Evolutionary conservation across 257 asterid genomes (phyloP), one percentile per base, ranked within the genome.

Genomic region (Perilla frutescens): DNA sequence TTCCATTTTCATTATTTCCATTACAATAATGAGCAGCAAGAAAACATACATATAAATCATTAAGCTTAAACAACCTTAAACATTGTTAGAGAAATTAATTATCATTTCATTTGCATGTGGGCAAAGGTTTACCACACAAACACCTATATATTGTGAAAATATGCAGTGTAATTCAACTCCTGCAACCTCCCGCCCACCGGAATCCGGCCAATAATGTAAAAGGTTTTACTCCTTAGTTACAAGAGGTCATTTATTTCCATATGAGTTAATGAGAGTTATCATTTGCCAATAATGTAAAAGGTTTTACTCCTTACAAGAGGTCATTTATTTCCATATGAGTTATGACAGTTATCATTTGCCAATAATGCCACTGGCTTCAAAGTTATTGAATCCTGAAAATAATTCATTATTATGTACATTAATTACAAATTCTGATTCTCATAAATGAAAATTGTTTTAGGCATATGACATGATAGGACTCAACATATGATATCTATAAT

Each of bases 71-170:
- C 26, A 20, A 20, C 26, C 26, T 20, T 20, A 20, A 20, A 20
- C 26, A 20, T 20, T 20, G 26, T 20, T 20, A 20, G 26, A 20
- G 26, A 20, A 20, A 20, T 20, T 20, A 20, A 20, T 20, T 20
- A 20, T 20, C 0, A 20, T 20, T 20, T 84, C 76, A 83, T 34
- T 80, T 81, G 84, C 91, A 89, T 1, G 79, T 54, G 2, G 89
- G 80, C 70, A 87, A 59, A 10, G 93, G 96, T 6, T 76, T 64
- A 0, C 88, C 93, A 31, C 91, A 89, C 73, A 89, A 64, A 68
- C 93, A 89, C 64, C 65, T 72, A 62, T n/a, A n/a, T n/a, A n/a
- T 89, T 89, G 15, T 89, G 87, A 61, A 80, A 76, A 68, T 71
- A 89, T 7, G 82, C 70, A 2, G 80, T 66, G 1, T 29, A 2